These are phyloP conservation scores for Setaria italica DNA, from an alignment of 202 grass and related monocot genomes.

Conservation along the genomic window DNA sequence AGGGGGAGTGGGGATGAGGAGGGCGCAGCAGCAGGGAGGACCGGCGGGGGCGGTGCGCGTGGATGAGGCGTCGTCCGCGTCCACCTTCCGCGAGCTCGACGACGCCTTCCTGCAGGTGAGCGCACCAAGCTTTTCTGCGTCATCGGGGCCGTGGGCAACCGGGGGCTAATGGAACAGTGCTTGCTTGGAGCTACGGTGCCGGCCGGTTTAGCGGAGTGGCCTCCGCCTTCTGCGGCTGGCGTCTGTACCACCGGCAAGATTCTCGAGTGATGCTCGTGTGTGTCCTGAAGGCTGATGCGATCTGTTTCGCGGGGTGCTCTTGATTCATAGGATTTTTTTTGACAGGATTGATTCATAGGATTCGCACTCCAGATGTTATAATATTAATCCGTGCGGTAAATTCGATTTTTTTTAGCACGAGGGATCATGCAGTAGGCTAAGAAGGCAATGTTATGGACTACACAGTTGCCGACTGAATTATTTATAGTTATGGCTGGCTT, in stretches of 20 bases:
- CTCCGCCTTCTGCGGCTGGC: neutral
- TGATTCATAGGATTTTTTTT: neutral
- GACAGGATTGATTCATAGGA: neutral
- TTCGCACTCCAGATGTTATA: neutral
- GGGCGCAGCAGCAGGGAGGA: slow-evolving; percentile 37
- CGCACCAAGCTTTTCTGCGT: neutral
- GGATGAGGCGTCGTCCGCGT: slow-evolving; percentile 65
- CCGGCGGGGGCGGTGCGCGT: slow-evolving; percentile 61
- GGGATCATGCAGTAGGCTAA: neutral
- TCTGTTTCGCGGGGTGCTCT: neutral
- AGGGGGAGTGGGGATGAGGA: slow-evolving; percentile 42
- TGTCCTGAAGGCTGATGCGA: neutral
- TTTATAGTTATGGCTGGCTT: neutral
- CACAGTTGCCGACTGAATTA: neutral
- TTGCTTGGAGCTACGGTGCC: neutral
- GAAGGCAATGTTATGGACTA: neutral
- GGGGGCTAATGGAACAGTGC: slow-evolving; percentile 41
- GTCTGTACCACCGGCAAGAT: neutral
- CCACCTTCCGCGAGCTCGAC: slow-evolving; percentile 93
- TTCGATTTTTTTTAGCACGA: neutral
- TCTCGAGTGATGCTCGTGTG: neutral
- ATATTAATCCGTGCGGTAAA: neutral
- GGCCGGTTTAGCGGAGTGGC: neutral
- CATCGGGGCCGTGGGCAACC: too few species aligned
- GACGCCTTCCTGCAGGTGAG: slow-evolving; percentile 90